phyloP scores from a whole-genome alignment of 2,329 filamentous ascomycete species.

The Aspergillus sergii region DNA sequence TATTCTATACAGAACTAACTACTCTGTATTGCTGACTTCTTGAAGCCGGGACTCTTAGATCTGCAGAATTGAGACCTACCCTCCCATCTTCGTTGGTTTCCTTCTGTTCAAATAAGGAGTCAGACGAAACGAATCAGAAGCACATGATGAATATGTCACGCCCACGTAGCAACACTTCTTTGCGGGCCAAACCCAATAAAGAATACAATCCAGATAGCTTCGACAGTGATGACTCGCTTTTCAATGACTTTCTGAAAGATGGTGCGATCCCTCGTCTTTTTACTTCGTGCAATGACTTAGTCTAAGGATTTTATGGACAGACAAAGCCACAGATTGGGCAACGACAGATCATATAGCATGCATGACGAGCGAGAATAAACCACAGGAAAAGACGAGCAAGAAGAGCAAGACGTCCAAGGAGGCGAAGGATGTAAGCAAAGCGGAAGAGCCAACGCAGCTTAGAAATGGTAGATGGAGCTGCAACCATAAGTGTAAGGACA shows the following conservation, averaged over 20 bases:
- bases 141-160: slow-evolving; percentile 20
- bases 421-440: slow-evolving; percentile 15
- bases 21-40: slow-evolving; percentile 14
- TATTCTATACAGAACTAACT: too few relatives aligned
- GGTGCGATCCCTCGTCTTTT: slow-evolving; percentile 28
- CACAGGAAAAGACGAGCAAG: slow-evolving; percentile 1
- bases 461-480: slow-evolving; percentile 74
- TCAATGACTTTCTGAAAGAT: slow-evolving; percentile 54
- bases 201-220: slow-evolving; percentile 49
- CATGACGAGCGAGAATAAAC: neutral
- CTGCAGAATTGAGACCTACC: slow-evolving; percentile 55
- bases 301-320: neutral
- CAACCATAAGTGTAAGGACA: slow-evolving; percentile 70
- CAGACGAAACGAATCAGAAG: slow-evolving; percentile 19
- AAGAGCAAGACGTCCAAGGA: slow-evolving; percentile 14
- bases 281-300: neutral
- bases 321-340: slow-evolving; percentile 26
- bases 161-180: slow-evolving; percentile 23
- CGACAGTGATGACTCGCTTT: slow-evolving; percentile 56
- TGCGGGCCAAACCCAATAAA: slow-evolving; percentile 11
- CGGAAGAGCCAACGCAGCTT: slow-evolving; percentile 54
- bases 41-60: slow-evolving; percentile 59
- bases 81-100: slow-evolving; percentile 52
- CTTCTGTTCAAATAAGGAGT: slow-evolving; percentile 6
- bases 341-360: neutral